Conservation (phyloP, 2,329 filamentous ascomycete species). For the Stemphylium vesicarium region DNA sequence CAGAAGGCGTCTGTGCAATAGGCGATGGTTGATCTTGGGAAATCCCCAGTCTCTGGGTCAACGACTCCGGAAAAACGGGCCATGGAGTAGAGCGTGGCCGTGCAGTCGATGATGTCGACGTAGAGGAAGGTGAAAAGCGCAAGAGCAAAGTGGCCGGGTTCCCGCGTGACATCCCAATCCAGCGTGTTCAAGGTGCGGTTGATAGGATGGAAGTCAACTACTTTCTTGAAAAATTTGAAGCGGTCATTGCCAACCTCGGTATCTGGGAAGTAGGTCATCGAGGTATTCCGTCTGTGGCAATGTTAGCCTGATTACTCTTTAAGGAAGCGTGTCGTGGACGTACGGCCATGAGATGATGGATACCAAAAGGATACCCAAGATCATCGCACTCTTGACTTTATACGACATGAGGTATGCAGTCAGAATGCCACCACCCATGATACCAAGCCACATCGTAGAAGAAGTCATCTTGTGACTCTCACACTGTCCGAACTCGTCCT, state of each 20-base stretch:
- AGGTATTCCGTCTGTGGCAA: slow-evolving; percentile 61
- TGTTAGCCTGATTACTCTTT: slow-evolving; percentile 22
- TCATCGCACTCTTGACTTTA: slow-evolving; percentile 84
- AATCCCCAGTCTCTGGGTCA: slow-evolving; percentile 81
- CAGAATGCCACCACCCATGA: slow-evolving; percentile 82
- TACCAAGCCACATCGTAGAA: slow-evolving; percentile 84
- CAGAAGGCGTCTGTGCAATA: slow-evolving; percentile 84
- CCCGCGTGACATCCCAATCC: slow-evolving; percentile 71
- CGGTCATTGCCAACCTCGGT: slow-evolving; percentile 68
- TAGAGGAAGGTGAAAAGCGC: slow-evolving; percentile 91
- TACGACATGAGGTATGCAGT: slow-evolving; percentile 84
- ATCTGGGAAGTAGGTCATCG: slow-evolving; percentile 81
- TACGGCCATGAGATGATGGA: slow-evolving; percentile 86
- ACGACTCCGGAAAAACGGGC: slow-evolving; percentile 81
- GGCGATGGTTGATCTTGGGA: slow-evolving; percentile 81
- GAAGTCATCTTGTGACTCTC: slow-evolving; percentile 77
- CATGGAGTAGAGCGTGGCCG: slow-evolving; percentile 88
- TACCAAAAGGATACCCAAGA: slow-evolving; percentile 80
- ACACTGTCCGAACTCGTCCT: slow-evolving; percentile 62
- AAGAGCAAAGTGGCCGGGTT: slow-evolving; percentile 77
- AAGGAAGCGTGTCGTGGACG: slow-evolving; percentile 19
- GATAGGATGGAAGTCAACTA: slow-evolving; percentile 82
- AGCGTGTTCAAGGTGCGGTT: slow-evolving; percentile 71
- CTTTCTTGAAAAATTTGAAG: slow-evolving; percentile 86
- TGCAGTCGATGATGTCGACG: slow-evolving; percentile 87